Percentiles rank a stretch among this genome's conserved stretches.
phyloP scores from a whole-genome alignment of 495 filamentous ascomycete species.

The Glonium stellatum region DNA sequence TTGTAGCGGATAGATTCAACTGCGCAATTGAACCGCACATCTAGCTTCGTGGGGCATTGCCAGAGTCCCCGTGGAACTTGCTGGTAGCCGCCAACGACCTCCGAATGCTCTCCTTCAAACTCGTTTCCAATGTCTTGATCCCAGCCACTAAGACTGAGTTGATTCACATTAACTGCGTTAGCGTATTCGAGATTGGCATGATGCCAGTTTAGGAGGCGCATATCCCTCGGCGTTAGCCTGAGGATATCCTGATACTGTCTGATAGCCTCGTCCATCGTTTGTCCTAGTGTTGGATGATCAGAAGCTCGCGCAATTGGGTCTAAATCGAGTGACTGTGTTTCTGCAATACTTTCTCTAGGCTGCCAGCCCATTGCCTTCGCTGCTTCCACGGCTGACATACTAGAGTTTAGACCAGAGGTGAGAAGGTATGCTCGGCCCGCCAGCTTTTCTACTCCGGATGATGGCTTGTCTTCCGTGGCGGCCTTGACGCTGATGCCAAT shows the following conservation, averaged over 20 bases:
- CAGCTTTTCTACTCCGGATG: constrained; percentile 39
- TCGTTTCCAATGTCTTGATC: constrained; percentile 97
- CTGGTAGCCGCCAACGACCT: constrained; percentile 87
- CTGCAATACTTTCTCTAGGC: constrained; percentile 56
- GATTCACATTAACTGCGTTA: constrained; percentile 79
- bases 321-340: constrained; percentile 66
- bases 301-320: constrained; percentile 54
- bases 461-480: constrained; percentile 28
- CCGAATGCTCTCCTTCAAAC: constrained; percentile 87
- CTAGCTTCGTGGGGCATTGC: constrained; percentile 66
- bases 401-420: constrained; percentile 38
- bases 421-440: constrained; percentile 37
- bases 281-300: constrained; percentile 67
- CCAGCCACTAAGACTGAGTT: constrained; percentile 85
- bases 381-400: constrained; percentile 45
- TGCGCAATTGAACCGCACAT: constrained; percentile 63
- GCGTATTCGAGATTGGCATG: constrained; percentile 97
- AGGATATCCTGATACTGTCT: constrained; percentile 78
- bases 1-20: constrained; percentile 64
- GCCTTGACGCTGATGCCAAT: constrained; percentile 27
- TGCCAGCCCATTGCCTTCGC: constrained; percentile 76
- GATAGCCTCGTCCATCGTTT: constrained; percentile 82
- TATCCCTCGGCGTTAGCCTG: constrained; percentile 74
- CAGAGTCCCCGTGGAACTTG: constrained; percentile 79
- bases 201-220: constrained; percentile 94